Evolutionary conservation across 306 rosid genomes (phyloP), one percentile per base, ranked within the genome.

Genomic region (Malus sylvestris): DNA sequence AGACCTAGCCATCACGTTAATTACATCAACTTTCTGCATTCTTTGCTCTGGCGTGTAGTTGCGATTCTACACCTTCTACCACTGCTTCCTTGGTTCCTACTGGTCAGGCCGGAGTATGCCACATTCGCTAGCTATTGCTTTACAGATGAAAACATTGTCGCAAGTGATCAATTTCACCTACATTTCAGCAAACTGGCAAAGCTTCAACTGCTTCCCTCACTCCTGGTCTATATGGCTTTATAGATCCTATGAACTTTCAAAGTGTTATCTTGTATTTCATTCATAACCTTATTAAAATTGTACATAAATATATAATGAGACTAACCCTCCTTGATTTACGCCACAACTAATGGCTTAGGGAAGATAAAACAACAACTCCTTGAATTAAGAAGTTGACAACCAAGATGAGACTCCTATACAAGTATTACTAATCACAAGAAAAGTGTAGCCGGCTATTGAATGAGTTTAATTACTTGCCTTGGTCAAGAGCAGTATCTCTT

Each of bases 1-100:
- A 4, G 88, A 75, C 44, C 83, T 85, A 19, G 85, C 83, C 88
- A 81, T 81, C 30, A 85, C 83, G n/a, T 77, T 23, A 14, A 85
- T 78, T 27, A 33, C 55, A 12, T 85, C 81, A 3, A 85, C 79
- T 44, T 69, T 85, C 44, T 75, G 27, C 74, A 75, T 46, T 75
- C 85, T 81, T 62, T 85, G 53, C 32, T 85, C 76, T 2, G 32
- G 77, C 1, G 77, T 75, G 76, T 78, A 85, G 70, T 67, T 81
- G 6, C 74, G 67, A 85, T 58, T 85, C 81, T 15, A 5, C 61
- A 18, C 88, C 88, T 81, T 81, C 83, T 51, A 85, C 61, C 11
- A 71, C 79, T 15, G 72, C 72, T 30, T 51, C 81, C 6, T 60
- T 78, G 33, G 5, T 3, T 52, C 4, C 40, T 42, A 14, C 19